Evolutionary conservation across 768 basidiomycete genomes (phyloP), one percentile per base, ranked within the genome.

Genomic region (Lactifluus piperatus): DNA sequence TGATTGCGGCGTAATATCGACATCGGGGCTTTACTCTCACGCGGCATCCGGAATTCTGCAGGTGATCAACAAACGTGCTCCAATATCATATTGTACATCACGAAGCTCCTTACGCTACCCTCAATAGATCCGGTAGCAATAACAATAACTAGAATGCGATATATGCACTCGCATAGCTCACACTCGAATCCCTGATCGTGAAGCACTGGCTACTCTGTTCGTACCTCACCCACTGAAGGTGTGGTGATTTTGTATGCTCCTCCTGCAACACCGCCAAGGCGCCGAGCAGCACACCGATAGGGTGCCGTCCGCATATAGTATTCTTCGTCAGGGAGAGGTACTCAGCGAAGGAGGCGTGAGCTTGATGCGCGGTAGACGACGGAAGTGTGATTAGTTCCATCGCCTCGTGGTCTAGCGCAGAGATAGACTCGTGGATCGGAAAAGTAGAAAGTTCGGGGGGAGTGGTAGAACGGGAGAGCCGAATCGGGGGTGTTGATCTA

Each of bases 281-380:
- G 0, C 90, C 90, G 16, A 98, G 76, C 2, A 99, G 75, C 5
- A 98, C 90, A 0, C 93, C 91, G 52, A 99, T 97, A 1, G 97
- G 93, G 67, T 97, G 94, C 39, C 97, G 79, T 3, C 97, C 97
- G 69, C 97, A 99, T 46, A 99, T 97, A 0, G 97, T 98, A 73
- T 99, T 99, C 73, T 86, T 82, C 34, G 91, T 94, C 58, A 76
- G 73, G 13, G 74, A 68, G 1, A 92, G 78, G 69, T 94, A 93
- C 6, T 75, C 73, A 1, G 81, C 75, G 67, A 94, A 94, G 22
- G 75, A 69, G 4, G 62, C 62, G 65, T 92, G 90, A 0, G 86
- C 81, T 27, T 76, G 71, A 8, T 69, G 70, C 0, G 81, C 81
- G 30, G 74, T 76, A n/a, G 71, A 71, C 3, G 81, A 77, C 5